A percentile compares a stretch with the other conserved stretches of the same genome.
phyloP scores from a whole-genome alignment of 2,329 filamentous ascomycete genomes.

The Paecilomyces niveus region DNA sequence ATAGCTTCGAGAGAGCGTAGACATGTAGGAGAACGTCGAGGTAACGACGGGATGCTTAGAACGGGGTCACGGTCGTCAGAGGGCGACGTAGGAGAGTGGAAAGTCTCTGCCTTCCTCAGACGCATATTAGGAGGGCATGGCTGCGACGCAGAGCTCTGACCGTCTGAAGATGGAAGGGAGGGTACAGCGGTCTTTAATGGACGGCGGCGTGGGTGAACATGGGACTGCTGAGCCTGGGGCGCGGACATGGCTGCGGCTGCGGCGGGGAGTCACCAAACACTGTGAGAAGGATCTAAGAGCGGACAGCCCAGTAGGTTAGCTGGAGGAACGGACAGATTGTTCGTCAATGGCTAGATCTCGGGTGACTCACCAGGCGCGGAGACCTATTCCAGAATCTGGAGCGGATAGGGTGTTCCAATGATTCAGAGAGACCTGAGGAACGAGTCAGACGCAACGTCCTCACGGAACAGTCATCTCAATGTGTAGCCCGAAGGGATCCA shows the following conservation, averaged over 20 bases:
- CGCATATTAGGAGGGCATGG: constrained; percentile 38
- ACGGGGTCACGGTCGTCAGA: constrained; percentile 35
- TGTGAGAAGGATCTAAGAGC: constrained; percentile 1
- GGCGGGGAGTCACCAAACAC: constrained; percentile 8
- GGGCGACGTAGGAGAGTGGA: constrained; percentile 40
- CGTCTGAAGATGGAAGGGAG: constrained; percentile 16
- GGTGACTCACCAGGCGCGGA: constrained; percentile 11
- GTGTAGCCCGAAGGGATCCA: not conserved
- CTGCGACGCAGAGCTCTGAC: constrained; percentile 13
- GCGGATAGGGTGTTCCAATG: constrained; percentile 5
- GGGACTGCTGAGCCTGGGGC: constrained; percentile 15
- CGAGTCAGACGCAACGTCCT: constrained; percentile 10
- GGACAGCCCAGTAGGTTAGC: constrained; percentile 2
- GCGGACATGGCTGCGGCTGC: constrained; percentile 21
- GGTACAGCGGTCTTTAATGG: constrained; percentile 23
- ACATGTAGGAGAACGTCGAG: constrained; percentile 58
- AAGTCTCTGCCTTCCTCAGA: constrained; percentile 65
- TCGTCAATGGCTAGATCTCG: constrained; percentile 2
- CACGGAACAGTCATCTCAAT: not conserved
- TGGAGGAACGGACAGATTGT: constrained; percentile 6
- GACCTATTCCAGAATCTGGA: not conserved
- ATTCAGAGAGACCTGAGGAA: constrained; percentile 12
- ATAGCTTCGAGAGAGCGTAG: constrained; percentile 55
- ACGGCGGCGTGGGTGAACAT: constrained; percentile 28
- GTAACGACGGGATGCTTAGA: constrained; percentile 43